These are phyloP conservation scores for Aphelidium insulamus DNA, from an alignment of 371 early-diverging fungal genomes.

Conservation along the genomic window DNA sequence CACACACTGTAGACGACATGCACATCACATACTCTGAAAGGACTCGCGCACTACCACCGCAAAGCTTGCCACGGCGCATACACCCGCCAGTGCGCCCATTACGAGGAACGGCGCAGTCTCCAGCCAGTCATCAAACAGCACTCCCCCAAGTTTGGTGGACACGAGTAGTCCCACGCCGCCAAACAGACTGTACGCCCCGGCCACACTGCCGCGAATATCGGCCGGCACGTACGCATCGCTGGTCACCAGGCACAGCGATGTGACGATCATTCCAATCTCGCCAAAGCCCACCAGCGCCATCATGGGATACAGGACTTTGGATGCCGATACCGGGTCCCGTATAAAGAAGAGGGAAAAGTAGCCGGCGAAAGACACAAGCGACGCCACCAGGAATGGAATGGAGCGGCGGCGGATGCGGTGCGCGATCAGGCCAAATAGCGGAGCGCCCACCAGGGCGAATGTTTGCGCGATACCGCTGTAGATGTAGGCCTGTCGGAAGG, in stretches of 20 bases:
- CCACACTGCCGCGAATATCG: conserved; percentile 32
- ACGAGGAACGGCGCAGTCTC: conserved; percentile 16
- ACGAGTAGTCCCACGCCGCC: conserved; percentile 39
- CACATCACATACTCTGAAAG: no score
- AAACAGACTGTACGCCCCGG: conserved; percentile 39
- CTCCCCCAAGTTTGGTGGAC: conserved; percentile 13
- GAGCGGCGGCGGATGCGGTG: conserved; percentile 21
- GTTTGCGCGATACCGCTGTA: conserved; percentile 44
- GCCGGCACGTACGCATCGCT: conserved; percentile 17
- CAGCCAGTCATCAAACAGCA: conserved; percentile 20
- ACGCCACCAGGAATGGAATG: conserved; percentile 22
- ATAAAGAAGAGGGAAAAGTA: conserved; percentile 33
- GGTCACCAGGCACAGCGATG: conserved; percentile 36
- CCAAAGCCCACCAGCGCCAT: conserved; percentile 38
- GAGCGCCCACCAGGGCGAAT: conserved; percentile 38
- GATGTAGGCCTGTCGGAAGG: conserved; percentile 23
- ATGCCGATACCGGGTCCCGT: conserved; percentile 25
- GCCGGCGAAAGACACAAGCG: conserved; percentile 24
- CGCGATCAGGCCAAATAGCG: conserved; percentile 25
- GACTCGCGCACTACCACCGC: no score
- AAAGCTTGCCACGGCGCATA: no score
- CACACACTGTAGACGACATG: no score
- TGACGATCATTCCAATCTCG: conserved; percentile 52
- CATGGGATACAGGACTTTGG: conserved; percentile 18
- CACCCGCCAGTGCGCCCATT: no score